Percentiles rank a stretch among this genome's conserved stretches.
Evolutionary conservation across 306 rosid genomes (phyloP).

Genomic region (Cyamopsis tetragonoloba): DNA sequence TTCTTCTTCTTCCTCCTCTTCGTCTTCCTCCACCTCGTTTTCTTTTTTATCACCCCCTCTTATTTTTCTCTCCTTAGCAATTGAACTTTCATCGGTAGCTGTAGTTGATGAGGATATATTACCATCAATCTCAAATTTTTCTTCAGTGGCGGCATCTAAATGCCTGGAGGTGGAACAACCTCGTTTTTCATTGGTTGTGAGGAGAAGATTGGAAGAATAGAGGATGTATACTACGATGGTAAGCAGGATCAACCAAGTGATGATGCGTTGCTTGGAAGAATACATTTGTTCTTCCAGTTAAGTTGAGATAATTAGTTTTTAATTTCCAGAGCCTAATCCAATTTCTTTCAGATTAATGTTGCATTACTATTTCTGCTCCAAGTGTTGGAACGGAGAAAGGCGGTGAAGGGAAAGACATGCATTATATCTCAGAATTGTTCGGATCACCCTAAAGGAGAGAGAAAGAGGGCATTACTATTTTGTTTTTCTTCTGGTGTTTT

Average conservation of each 20-base stretch:
- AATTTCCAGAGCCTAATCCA: constrained; percentile 13
- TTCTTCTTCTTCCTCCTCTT: not conserved
- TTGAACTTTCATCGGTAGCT: not conserved
- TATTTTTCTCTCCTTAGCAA: not conserved
- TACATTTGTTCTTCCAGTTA: constrained; percentile 22
- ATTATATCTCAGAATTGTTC: constrained; percentile 37
- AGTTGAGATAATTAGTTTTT: constrained; percentile 2
- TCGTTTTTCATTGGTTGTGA: constrained; percentile 31
- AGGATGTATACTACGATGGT: constrained; percentile 40
- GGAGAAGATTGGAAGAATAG: constrained; percentile 51
- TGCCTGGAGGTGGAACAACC: constrained; percentile 29
- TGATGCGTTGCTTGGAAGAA: constrained; percentile 33
- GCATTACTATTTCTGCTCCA: not conserved
- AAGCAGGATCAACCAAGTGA: constrained; percentile 47
- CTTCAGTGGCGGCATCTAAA: constrained; percentile 16
- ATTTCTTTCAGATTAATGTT: constrained; percentile 16
- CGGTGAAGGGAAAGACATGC: constrained; percentile 11
- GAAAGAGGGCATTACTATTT: not conserved
- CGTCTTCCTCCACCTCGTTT: no score
- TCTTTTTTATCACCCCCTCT: not conserved
- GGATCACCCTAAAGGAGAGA: constrained; percentile 36
- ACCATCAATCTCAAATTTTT: constrained; percentile 29
- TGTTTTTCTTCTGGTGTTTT: not conserved
- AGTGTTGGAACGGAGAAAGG: constrained; percentile 20
- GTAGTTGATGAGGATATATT: not conserved